Evolutionary conservation across 1,284 basidiomycete species (phyloP), one percentile per base, ranked within the genome.

Genomic region (Kwoniella shivajii): DNA sequence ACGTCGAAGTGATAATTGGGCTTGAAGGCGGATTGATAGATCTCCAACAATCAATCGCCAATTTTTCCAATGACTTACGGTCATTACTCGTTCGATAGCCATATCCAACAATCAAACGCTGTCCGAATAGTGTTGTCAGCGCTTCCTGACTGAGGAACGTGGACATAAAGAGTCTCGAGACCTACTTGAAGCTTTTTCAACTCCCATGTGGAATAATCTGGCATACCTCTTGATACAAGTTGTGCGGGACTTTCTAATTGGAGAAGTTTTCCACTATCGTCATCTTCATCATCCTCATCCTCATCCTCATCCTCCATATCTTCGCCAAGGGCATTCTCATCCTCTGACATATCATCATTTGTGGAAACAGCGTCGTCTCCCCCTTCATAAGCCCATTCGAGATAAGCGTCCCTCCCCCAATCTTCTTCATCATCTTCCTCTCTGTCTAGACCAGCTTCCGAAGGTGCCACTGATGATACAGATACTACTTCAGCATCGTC

Each of bases 1-100:
- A 11, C n/a, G n/a, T n/a, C n/a, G n/a, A n/a, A n/a, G n/a, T n/a
- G n/a, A n/a, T n/a, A n/a, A n/a, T n/a, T n/a, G n/a, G n/a, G n/a
- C n/a, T n/a, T 34, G 50, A 37, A 13, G 44, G 47, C 6, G 72
- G 70, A 50, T 78, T 58, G n/a, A 69, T 62, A 11, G 75, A 73
- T 27, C 34, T 47, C 76, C 76, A 78, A 59, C 75, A 76, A 6
- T 63, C 61, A 6, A 58, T 54, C 5, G 75, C 74, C 11, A 75
- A 54, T 22, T 63, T 56, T 11, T 71, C 65, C 14, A 76, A 58
- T 22, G 52, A 22, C 14, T n/a, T 31, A 45, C n/a, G 26, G n/a
- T 29, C 41, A 36, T 46, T 34, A 46, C 31, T 38, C 9, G 33
- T 18, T 26, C 43, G 16, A 45, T 16, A 45, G 4, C 41, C 41